phyloP scores from a whole-genome alignment of 805 yeast genomes.

The Saturnispora besseyi region DNA sequence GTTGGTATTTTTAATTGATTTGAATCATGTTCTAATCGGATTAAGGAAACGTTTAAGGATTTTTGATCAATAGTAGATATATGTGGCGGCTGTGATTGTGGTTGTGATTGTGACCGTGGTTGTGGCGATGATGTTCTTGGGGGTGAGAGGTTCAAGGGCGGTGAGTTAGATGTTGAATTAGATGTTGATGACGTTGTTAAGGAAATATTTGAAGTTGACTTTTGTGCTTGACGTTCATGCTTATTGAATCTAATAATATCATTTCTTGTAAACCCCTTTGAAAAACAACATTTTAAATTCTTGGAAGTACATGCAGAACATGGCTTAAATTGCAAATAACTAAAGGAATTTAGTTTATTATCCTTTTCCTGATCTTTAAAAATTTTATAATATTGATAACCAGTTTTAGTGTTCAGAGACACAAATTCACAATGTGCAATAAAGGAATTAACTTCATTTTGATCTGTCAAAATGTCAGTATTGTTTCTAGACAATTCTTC shows the following conservation, averaged over 20 bases:
- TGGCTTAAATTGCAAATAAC: slow-evolving; percentile 38
- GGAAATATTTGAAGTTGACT: neutral
- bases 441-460: slow-evolving; percentile 12
- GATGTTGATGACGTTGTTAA: neutral
- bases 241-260: slow-evolving; percentile 39
- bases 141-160: neutral
- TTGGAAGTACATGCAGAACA: slow-evolving; percentile 48
- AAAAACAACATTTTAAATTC: slow-evolving; percentile 41
- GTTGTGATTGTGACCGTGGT: neutral
- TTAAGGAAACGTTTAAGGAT: neutral
- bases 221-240: slow-evolving; percentile 17
- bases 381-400: slow-evolving; percentile 25
- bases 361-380: slow-evolving; percentile 16
- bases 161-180: neutral
- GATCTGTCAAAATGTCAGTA: neutral
- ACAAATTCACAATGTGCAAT: slow-evolving; percentile 27
- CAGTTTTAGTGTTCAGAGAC: slow-evolving; percentile 13
- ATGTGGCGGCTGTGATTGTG: neutral
- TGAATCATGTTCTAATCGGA: neutral
- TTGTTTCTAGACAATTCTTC: neutral
- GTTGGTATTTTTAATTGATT: slow-evolving; percentile 3
- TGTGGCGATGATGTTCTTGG: neutral
- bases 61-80: neutral
- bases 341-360: slow-evolving; percentile 20
- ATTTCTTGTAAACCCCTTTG: slow-evolving; percentile 59